phyloP scores from a whole-genome alignment of 345 rosid species.

The Salix brachista region DNA sequence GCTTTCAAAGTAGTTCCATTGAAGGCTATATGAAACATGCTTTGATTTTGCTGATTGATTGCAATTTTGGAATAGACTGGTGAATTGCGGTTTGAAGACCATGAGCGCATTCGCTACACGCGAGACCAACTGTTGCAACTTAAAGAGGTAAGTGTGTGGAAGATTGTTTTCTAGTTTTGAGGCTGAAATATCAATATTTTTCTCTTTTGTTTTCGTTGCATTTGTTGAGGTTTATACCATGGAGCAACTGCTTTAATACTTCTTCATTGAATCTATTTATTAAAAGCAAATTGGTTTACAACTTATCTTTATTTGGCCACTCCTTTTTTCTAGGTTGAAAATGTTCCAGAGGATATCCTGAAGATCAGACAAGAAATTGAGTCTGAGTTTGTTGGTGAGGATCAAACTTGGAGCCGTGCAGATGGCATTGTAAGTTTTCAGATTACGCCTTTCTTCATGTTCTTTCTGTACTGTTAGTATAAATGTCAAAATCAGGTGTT shows the following conservation, averaged over 20 bases:
- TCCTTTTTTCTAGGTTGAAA: conserved; percentile 31
- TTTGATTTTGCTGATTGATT: not conserved
- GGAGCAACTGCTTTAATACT: not conserved
- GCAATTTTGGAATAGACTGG: not conserved
- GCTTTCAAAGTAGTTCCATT: not conserved
- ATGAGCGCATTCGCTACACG: conserved; percentile 4
- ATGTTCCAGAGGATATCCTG: conserved; percentile 54
- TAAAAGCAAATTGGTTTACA: not conserved
- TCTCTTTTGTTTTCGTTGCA: too few species aligned
- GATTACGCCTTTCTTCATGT: not conserved
- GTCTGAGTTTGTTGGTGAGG: conserved; percentile 62
- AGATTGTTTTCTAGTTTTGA: too few species aligned
- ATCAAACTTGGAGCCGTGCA: conserved; percentile 52
- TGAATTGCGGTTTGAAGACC: conserved; percentile 5
- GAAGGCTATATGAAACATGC: not conserved
- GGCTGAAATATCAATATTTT: too few species aligned
- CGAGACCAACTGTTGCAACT: conserved; percentile 9
- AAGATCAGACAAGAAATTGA: conserved; percentile 54
- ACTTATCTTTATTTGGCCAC: not conserved
- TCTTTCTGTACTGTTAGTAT: not conserved
- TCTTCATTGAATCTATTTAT: not conserved
- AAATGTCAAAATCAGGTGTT: not conserved
- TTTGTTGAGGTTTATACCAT: too few species aligned
- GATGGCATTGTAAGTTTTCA: conserved; percentile 51
- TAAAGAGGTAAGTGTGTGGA: not conserved